Evolutionary conservation across 2,329 filamentous ascomycete species (phyloP), one percentile per base, ranked within the genome.

Genomic region (Stachybotrys elegans): DNA sequence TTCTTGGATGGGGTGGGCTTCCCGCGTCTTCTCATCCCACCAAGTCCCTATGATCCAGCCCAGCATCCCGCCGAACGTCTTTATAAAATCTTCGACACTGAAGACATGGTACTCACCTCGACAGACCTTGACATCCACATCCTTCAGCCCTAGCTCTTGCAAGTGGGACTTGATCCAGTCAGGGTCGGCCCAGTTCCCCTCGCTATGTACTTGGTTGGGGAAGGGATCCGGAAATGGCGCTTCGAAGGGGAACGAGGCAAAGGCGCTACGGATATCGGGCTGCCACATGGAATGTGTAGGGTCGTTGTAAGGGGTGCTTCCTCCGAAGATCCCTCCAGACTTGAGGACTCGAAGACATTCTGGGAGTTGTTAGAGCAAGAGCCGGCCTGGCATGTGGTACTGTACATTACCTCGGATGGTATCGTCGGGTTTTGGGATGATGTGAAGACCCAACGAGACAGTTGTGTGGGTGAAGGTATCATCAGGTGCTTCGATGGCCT

Each of bases 361-460:
- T 59, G 20, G 20, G 4, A 16, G n/a, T n/a, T 13, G 17, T 22
- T 14, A 22, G 16, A 23, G 20, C 3, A 14, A 22, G 16, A 23
- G 20, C 3, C 39, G 29, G 50, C 14, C 47, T 37, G 20, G 4
- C 4, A 41, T n/a, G 0, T 27, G 25, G 1, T 21, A 3, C 9
- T 13, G 20, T 4, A 5, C 9, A 5, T 49, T 43, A 62, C 63
- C 62, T 36, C 47, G 50, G 0, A 66, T 40, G 0, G 60, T 57
- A 3, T 53, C 52, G 38, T 64, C 57, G 0, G 71, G 65, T 19
- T 71, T 51, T 0, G 72, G 68, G 13, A 75, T 67, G 4, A 72
- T 45, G 49, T 75, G 71, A 38, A 75, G 65, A 1, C 66, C 72
- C 45, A 77, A 68, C n/a, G 66, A 68, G 29, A 72, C 55, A 9